A percentile compares a stretch with the other conserved stretches of the same genome.
phyloP scores from a whole-genome alignment of 1,284 basidiomycete genomes.

The Fomitiporia mediterranea region DNA sequence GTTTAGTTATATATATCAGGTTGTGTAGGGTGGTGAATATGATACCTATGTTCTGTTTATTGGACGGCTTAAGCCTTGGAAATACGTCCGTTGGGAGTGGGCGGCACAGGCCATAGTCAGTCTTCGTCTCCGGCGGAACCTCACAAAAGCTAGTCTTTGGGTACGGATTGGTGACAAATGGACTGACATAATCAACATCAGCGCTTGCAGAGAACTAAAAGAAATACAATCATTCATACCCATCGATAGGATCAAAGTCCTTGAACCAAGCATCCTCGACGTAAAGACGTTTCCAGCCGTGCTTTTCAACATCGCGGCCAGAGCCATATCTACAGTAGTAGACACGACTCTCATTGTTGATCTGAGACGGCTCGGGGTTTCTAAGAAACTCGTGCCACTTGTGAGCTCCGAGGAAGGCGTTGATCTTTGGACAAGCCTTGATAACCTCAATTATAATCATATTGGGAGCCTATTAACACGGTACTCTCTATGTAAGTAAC shows the following conservation, averaged over 20 bases:
- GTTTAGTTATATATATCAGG: neutral
- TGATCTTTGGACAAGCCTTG: constrained; percentile 35
- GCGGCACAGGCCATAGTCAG: constrained; percentile 51
- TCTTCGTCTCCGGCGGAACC: constrained; percentile 49
- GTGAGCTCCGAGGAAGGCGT: constrained; percentile 56
- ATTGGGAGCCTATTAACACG: constrained; percentile 48
- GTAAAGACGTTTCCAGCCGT: constrained; percentile 58
- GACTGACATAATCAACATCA: constrained; percentile 23
- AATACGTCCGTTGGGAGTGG: constrained; percentile 40
- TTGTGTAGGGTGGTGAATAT: neutral
- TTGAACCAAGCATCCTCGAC: constrained; percentile 53
- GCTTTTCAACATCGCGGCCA: constrained; percentile 41
- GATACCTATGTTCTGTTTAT: constrained; percentile 10
- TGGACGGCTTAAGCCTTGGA: constrained; percentile 15
- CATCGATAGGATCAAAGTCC: constrained; percentile 39
- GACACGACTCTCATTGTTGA: constrained; percentile 39
- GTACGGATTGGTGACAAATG: constrained; percentile 45
- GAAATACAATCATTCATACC: constrained; percentile 27
- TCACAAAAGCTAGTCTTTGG: constrained; percentile 50
- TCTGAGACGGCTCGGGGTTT: constrained; percentile 40
- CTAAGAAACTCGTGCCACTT: constrained; percentile 53
- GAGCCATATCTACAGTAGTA: constrained; percentile 49
- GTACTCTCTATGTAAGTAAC: too few relatives aligned
- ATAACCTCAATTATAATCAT: constrained; percentile 61
- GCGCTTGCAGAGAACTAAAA: neutral